phyloP scores from a whole-genome alignment of 83 land plant genomes.

The Isoetes engelmannii region DNA sequence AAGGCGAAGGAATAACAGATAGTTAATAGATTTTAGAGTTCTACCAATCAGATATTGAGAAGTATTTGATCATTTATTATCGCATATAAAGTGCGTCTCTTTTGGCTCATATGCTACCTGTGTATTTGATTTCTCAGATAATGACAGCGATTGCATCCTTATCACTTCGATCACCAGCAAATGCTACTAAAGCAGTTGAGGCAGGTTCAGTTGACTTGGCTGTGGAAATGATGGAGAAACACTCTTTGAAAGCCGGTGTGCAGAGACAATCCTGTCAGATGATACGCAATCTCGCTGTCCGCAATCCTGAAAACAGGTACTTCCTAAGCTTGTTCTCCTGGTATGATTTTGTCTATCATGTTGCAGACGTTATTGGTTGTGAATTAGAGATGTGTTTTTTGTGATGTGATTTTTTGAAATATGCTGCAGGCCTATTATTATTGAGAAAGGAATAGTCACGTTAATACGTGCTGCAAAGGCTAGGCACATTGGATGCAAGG shows the following conservation, averaged over 20 bases:
- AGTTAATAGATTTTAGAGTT: too few species aligned
- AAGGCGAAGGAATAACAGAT: too few species aligned
- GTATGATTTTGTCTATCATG: too few species aligned
- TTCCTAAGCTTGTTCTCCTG: too few species aligned
- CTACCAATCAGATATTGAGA: too few species aligned
- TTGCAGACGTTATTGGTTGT: too few species aligned
- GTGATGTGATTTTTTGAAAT: too few species aligned
- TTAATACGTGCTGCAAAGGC: constrained; percentile 18
- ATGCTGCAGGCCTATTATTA: constrained; percentile 17
- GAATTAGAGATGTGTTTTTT: too few species aligned
- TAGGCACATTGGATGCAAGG: constrained; percentile 13
- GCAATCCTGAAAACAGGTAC: constrained; percentile 88
- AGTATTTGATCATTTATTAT: too few species aligned
- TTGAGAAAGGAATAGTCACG: constrained; percentile 9
- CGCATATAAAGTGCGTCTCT: too few species aligned
- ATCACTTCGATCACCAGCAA: constrained; percentile 74
- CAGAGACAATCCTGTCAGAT: constrained; percentile 80
- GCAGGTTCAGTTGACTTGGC: constrained; percentile 80
- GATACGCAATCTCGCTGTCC: constrained; percentile 81
- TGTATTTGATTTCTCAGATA: constrained; percentile 30
- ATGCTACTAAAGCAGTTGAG: constrained; percentile 78
- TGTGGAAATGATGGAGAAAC: constrained; percentile 61
- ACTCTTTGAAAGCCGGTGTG: constrained; percentile 47
- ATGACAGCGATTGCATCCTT: constrained; percentile 60
- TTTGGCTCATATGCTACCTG: too few species aligned